Base-by-base conservation (phyloP, 2,329 filamentous ascomycete species). In the Microdochium paspali region DNA sequence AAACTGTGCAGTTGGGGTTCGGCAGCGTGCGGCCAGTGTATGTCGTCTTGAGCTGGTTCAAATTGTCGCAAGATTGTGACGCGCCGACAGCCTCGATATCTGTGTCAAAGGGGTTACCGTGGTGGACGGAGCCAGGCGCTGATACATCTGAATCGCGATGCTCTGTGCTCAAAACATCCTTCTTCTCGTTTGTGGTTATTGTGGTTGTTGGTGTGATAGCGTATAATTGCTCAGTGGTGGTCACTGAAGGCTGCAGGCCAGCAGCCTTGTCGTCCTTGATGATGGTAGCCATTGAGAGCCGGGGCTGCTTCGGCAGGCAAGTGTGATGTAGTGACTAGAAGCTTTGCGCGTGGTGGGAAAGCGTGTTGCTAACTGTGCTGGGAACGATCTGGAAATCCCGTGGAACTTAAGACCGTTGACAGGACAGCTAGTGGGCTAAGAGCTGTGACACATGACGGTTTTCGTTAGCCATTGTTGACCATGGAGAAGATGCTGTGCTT, bases 51-150 rank as follows among this genome's bases (percentile, higher is more conserved):
- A 61, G 58, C 26, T 28, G 26, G 46, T 59, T 64, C 24, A 59
- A 56, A 25, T 61, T 58, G 55, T 73, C 64, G 53, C 59, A 61
- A 4, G 64, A 66, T 44, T 57, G 58, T 42, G 63, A 57, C 13
- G 71, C 65, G 42, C 72, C 60, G 63, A 74, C 71, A 30, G 74
- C 76, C 58, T 81, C 77, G 44, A 80, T 66, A 53, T 81, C 77
- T 4, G 73, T 73, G 46, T 80, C 77, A 56, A 80, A 81, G 21
- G 76, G 75, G 54, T 77, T 76, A 49, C 60, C 56, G 39, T 60
- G 64, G 35, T 63, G 61, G 35, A 66, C 62, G 1, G 71, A 70
- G 39, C 61, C 61, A 1, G 75, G 73, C 10, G 71, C 72, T 1
- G 72, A 71, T 21, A 69, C 59, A 50, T 66, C 66, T 52, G 65